A percentile compares a stretch with the other conserved stretches of the same genome.
Conservation (phyloP, 192 early-diverging fungal species). For the Pilaira anomala region DNA sequence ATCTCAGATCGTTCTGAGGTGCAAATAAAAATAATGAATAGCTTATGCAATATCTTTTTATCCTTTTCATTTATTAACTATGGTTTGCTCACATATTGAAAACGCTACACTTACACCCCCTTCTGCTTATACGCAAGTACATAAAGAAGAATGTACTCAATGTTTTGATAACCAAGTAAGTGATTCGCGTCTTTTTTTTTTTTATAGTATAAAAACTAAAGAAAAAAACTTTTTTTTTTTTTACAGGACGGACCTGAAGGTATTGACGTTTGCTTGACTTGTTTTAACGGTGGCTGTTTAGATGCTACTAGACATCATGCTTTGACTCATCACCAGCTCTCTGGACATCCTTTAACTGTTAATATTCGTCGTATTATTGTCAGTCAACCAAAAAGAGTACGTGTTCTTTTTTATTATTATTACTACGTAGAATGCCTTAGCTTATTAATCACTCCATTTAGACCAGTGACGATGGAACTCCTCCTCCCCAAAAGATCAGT, state of each 20-base stretch:
- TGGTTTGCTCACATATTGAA: constrained; percentile 53
- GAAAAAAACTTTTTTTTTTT: constrained; percentile 2
- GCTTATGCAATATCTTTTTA: neutral
- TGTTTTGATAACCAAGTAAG: constrained; percentile 83
- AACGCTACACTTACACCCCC: constrained; percentile 39
- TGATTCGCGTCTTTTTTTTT: neutral
- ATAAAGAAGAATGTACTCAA: constrained; percentile 95
- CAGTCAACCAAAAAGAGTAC: constrained; percentile 45
- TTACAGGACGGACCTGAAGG: constrained; percentile 69
- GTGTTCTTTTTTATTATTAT: neutral
- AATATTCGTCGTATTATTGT: constrained; percentile 76
- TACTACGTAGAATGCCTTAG: no score
- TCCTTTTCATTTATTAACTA: constrained; percentile 26
- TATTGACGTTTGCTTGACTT: constrained; percentile 89
- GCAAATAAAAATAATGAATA: no score
- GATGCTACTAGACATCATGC: constrained; percentile 67
- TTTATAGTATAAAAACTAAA: neutral
- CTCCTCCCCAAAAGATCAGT: constrained; percentile 86
- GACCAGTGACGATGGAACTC: constrained; percentile 41
- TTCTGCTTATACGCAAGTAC: constrained; percentile 48
- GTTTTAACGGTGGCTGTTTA: constrained; percentile 90
- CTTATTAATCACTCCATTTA: neutral
- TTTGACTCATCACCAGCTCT: constrained; percentile 68
- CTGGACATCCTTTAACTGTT: constrained; percentile 72
- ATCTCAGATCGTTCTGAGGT: no score